Conservation (phyloP, 352 stramenopile species). For the Pythium aquatile region DNA sequence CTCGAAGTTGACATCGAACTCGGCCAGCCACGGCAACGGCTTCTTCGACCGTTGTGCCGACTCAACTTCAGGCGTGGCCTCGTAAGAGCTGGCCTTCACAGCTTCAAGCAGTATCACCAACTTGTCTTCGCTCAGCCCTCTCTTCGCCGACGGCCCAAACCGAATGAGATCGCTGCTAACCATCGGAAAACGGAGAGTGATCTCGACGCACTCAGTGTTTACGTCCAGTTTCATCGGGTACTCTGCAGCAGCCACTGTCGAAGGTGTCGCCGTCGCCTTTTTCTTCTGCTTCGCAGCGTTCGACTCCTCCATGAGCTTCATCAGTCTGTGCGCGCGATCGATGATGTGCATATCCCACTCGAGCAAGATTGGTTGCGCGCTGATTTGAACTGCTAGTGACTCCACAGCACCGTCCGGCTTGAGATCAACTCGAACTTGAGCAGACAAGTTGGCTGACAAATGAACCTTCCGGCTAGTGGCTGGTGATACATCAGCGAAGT, state of each 20-base stretch:
- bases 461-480: constrained; percentile 57
- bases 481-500: constrained; percentile 63
- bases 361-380: constrained; percentile 69
- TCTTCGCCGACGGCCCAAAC: constrained; percentile 73
- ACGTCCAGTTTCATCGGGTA: constrained; percentile 65
- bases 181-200: constrained; percentile 82
- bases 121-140: constrained; percentile 80
- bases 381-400: constrained; percentile 59
- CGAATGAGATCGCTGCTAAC: constrained; percentile 81
- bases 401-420: constrained; percentile 36
- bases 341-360: constrained; percentile 89
- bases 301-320: constrained; percentile 71
- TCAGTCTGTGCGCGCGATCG: constrained; percentile 66
- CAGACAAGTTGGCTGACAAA: constrained; percentile 64
- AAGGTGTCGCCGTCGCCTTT: constrained; percentile 3
- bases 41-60: constrained; percentile 5
- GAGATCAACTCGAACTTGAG: constrained; percentile 65
- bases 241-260: neutral
- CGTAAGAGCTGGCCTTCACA: constrained; percentile 50
- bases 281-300: constrained; percentile 31
- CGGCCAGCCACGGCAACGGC: constrained; percentile 57
- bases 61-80: constrained; percentile 4
- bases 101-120: constrained; percentile 65
- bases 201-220: constrained; percentile 66
- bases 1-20: constrained; percentile 67